Conservation (phyloP, 1,139 yeast genomes). For the Pichia sp. region DNA sequence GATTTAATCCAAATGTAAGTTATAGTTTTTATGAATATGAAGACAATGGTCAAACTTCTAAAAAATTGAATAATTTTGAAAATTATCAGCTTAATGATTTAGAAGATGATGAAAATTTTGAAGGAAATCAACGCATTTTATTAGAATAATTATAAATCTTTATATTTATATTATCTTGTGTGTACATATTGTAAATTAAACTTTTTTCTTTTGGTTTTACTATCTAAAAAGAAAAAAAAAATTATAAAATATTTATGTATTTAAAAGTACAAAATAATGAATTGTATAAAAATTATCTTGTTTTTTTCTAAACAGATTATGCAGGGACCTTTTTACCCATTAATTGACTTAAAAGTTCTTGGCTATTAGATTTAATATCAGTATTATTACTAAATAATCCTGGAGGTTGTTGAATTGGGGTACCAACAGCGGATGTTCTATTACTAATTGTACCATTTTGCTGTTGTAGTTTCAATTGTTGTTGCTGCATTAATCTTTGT, state of each 20-base stretch:
- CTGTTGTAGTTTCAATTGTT: slow-evolving; percentile 17
- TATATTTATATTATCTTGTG: background rate
- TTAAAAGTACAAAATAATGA: too few species aligned
- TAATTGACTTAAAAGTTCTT: slow-evolving; percentile 63
- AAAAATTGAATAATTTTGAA: too few species aligned
- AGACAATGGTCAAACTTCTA: background rate
- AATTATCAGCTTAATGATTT: background rate
- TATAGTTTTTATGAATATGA: slow-evolving; percentile 22
- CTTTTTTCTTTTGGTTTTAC: too few species aligned
- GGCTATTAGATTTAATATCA: slow-evolving; percentile 36
- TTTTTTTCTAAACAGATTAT: slow-evolving; percentile 1
- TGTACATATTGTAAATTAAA: background rate
- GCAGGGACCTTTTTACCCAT: slow-evolving; percentile 50
- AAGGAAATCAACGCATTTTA: slow-evolving; percentile 10
- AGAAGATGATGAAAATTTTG: background rate
- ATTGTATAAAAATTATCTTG: background rate
- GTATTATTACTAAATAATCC: slow-evolving; percentile 33
- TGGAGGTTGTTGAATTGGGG: slow-evolving; percentile 33
- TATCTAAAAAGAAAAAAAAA: background rate
- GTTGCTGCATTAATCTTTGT: slow-evolving; percentile 25
- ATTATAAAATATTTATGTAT: background rate
- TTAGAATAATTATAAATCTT: background rate
- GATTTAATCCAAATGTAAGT: slow-evolving; percentile 28
- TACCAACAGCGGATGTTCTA: slow-evolving; percentile 12
- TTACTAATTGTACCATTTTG: slow-evolving; percentile 13